Evolutionary conservation across 768 basidiomycete genomes (phyloP), one percentile per base, ranked within the genome.

Genomic region (Auricularia cornea): DNA sequence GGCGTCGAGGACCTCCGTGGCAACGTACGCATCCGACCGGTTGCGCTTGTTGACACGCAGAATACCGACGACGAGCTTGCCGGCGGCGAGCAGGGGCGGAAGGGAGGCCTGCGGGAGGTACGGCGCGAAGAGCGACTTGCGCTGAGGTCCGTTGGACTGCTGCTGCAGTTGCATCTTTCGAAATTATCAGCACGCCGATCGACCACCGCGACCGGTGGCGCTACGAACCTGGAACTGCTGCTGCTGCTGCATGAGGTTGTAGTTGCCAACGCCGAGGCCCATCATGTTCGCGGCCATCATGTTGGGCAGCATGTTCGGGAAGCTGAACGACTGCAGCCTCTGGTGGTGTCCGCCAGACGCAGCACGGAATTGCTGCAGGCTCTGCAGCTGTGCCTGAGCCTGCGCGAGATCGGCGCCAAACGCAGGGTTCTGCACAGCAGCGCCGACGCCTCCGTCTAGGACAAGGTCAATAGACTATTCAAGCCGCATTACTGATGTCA

Each of bases 261-360:
- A 86, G 56, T 90, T 84, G 33, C 90, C 88, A 61, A 92, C 81
- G 59, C 88, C 87, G 40, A 94, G 77, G 23, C 93, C 92, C 92
- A 94, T 92, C 87, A 92, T 94, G 69, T 92, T 97, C 20, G 93
- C 94, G 2, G 93, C 94, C 89, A 94, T 91, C 85, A 96, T 89
- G 71, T 95, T 95, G 4, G 94, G 95, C 16, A 97, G 80, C 93
- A 97, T 97, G 73, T 97, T 97, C 4, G 95, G 95, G 80, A 98
- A 94, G 72, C 91, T 93, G 78, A 97, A 98, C 3, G 95, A 98
- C 10, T 91, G 84, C 92, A 97, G 94, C 80, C 96, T 96, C 73
- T 92, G 88, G 73, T 96, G 94, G 69, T 96, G 94, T 11, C 93
- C 94, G 54, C 92, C 92, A 23, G 92, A 88, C 3, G 94, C 94